Evolutionary conservation across 2,329 filamentous ascomycete genomes (phyloP).

Genomic region (Thelonectria blattea): DNA sequence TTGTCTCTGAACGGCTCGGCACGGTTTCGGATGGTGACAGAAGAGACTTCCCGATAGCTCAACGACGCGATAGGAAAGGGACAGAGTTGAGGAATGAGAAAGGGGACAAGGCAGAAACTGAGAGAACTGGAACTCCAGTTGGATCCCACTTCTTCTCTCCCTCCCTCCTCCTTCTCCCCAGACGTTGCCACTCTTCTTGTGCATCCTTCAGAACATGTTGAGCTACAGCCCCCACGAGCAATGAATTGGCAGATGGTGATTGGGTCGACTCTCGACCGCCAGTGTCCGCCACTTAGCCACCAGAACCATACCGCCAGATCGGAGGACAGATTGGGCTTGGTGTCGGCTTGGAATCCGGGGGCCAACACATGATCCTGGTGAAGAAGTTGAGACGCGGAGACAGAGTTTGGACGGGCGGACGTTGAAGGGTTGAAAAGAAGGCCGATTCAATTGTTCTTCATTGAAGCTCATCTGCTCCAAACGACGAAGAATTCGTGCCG

Average conservation of each 20-base stretch:
- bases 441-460: background rate
- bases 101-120: conserved; percentile 7
- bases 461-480: no score
- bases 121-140: background rate
- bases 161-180: background rate
- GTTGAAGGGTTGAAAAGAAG: no score
- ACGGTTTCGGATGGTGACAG: conserved; percentile 18
- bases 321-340: conserved; percentile 28
- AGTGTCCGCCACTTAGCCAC: conserved; percentile 1
- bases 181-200: conserved; percentile 16
- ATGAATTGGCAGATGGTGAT: conserved; percentile 29
- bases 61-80: conserved; percentile 15
- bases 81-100: background rate
- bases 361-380: conserved; percentile 12
- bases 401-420: no score
- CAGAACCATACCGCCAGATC: conserved; percentile 30
- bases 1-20: conserved; percentile 9
- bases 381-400: no score
- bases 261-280: conserved; percentile 27
- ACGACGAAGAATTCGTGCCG: no score
- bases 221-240: conserved; percentile 32
- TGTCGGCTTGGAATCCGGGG: conserved; percentile 22
- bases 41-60: conserved; percentile 23
- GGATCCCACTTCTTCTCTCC: background rate
- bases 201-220: conserved; percentile 30